Evolutionary conservation across 2,329 filamentous ascomycete species (phyloP).

Genomic region (Microcyclosporella mali): DNA sequence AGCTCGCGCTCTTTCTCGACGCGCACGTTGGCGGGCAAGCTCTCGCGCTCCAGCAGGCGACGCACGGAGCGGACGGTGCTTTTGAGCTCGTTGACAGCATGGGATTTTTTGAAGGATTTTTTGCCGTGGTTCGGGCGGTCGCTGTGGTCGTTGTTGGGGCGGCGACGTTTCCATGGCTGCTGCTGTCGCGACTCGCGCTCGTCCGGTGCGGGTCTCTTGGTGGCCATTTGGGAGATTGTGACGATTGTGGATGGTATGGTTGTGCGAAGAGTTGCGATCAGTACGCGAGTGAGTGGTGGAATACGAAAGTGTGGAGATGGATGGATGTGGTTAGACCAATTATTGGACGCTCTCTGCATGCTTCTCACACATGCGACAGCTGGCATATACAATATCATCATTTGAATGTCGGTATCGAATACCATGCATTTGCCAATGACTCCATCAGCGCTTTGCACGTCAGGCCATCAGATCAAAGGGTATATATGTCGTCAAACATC

Average conservation of each 20-base stretch:
- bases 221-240: slow-evolving; percentile 13
- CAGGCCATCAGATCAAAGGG: too few relatives aligned
- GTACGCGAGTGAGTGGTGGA: not conserved
- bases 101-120: slow-evolving; percentile 30
- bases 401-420: too few relatives aligned
- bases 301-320: not conserved
- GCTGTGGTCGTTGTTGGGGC: slow-evolving; percentile 8
- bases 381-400: too few relatives aligned
- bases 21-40: slow-evolving; percentile 61
- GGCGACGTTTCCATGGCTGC: slow-evolving; percentile 11
- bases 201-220: slow-evolving; percentile 18
- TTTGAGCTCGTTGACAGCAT: slow-evolving; percentile 56
- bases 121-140: slow-evolving; percentile 13
- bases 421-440: too few relatives aligned
- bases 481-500: too few relatives aligned
- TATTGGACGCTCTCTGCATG: too few relatives aligned
- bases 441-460: too few relatives aligned
- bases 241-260: not conserved
- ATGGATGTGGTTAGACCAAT: not conserved
- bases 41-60: slow-evolving; percentile 54
- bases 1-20: slow-evolving; percentile 68
- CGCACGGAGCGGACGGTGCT: slow-evolving; percentile 65
- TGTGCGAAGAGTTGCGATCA: not conserved
- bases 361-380: too few relatives aligned
- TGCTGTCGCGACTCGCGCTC: slow-evolving; percentile 1